These are phyloP conservation scores for Blastocystis sp. DNA, from an alignment of 352 stramenopile species.

Conservation along the genomic window DNA sequence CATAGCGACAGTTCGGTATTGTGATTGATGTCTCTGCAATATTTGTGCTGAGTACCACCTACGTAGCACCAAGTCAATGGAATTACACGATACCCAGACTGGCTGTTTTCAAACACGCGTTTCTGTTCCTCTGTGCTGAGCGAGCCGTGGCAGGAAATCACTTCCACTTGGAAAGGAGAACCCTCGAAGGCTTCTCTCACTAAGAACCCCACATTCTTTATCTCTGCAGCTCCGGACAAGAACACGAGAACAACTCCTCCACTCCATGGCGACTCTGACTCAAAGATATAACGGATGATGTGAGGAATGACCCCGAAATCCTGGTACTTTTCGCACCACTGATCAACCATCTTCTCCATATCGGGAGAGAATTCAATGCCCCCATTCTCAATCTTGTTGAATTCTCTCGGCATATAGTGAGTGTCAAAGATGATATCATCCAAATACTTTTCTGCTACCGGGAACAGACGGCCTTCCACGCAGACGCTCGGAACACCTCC, in stretches of 20 bases:
- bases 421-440: conserved; percentile 82
- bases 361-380: background rate
- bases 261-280: background rate
- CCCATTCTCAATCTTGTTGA: background rate
- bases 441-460: conserved; percentile 88
- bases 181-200: background rate
- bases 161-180: conserved; percentile 64
- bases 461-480: conserved; percentile 78
- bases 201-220: conserved; percentile 69
- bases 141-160: conserved; percentile 84
- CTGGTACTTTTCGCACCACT: conserved; percentile 35
- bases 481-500: conserved; percentile 74
- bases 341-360: conserved; percentile 62
- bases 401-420: conserved; percentile 17
- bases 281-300: background rate
- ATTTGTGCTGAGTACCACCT: conserved; percentile 91
- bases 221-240: conserved; percentile 85
- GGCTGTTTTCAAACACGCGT: conserved; percentile 77
- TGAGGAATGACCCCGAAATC: conserved; percentile 16
- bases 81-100: background rate
- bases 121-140: conserved; percentile 85
- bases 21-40: conserved; percentile 91
- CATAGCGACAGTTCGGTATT: conserved; percentile 82
- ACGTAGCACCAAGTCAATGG: conserved; percentile 65
- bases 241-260: conserved; percentile 80